These are phyloP conservation scores for Paulownia fortunei DNA, from an alignment of 257 asterid species.

Conservation along the genomic window DNA sequence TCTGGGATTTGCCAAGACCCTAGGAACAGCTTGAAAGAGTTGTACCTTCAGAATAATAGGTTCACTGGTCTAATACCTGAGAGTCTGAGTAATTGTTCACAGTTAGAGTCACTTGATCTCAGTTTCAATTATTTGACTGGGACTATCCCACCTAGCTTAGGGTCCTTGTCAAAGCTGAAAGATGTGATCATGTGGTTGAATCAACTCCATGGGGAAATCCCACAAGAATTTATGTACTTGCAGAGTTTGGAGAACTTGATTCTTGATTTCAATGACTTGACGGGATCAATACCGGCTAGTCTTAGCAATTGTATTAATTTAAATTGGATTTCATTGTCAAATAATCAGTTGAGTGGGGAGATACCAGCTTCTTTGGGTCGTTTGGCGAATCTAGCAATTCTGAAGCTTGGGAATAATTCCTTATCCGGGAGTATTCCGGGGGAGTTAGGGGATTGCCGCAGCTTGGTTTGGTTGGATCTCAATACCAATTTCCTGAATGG, in stretches of 20 bases:
- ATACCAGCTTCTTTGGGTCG: slow-evolving; percentile 79
- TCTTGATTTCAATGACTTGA: slow-evolving; percentile 87
- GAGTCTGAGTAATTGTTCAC: slow-evolving; percentile 73
- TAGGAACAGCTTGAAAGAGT: slow-evolving; percentile 56
- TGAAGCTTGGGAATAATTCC: slow-evolving; percentile 86
- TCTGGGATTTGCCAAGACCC: slow-evolving; percentile 65
- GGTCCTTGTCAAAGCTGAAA: slow-evolving; percentile 57
- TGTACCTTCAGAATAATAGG: slow-evolving; percentile 86
- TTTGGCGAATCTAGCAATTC: slow-evolving; percentile 69
- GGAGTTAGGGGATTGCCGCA: slow-evolving; percentile 83
- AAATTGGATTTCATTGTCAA: slow-evolving; percentile 94
- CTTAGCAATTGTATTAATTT: slow-evolving; percentile 81
- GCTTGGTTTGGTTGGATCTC: slow-evolving; percentile 94
- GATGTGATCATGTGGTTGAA: slow-evolving; percentile 86
- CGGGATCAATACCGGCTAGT: slow-evolving; percentile 72
- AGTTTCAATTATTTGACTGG: slow-evolving; percentile 79
- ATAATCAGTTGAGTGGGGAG: slow-evolving; percentile 68
- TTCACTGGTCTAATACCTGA: slow-evolving; percentile 71
- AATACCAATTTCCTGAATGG: slow-evolving; percentile 76
- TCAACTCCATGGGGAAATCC: slow-evolving; percentile 84
- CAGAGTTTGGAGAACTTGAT: slow-evolving; percentile 77
- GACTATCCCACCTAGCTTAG: slow-evolving; percentile 70
- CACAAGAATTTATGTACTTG: slow-evolving; percentile 69
- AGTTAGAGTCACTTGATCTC: slow-evolving; percentile 85
- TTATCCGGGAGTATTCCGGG: slow-evolving; percentile 75